phyloP scores from a whole-genome alignment of 2,329 filamentous ascomycete species.

The Hymenoscyphus fructigenus region DNA sequence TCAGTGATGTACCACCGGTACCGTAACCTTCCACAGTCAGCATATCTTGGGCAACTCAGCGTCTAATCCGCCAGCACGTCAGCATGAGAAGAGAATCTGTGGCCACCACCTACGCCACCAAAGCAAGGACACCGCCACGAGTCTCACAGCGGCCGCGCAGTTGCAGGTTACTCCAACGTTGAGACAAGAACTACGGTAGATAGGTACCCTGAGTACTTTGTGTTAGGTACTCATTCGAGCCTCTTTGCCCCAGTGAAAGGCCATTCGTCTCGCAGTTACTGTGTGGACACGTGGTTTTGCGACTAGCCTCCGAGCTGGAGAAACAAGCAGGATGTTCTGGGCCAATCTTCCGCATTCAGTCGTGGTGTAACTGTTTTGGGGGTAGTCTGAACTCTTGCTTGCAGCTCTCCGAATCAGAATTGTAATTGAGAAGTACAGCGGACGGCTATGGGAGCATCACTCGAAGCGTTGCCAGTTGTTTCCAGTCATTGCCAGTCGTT shows the following conservation, averaged over 20 bases:
- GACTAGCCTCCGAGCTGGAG: neutral
- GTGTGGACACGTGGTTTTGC: neutral
- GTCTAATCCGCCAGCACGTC: conserved; percentile 4
- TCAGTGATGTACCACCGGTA: conserved; percentile 2
- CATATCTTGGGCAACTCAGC: conserved; percentile 3
- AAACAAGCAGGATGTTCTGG: conserved; percentile 1
- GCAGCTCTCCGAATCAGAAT: neutral
- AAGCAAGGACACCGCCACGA: conserved; percentile 1
- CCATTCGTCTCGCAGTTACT: neutral
- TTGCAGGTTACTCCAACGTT: conserved; percentile 1
- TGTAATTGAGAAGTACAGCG: neutral
- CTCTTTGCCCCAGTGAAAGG: neutral
- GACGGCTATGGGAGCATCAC: neutral
- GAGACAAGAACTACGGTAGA: conserved; percentile 1
- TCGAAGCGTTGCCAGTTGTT: conserved; percentile 1
- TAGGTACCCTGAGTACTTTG: neutral
- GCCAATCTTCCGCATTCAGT: neutral
- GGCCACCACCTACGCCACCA: neutral
- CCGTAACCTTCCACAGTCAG: conserved; percentile 1
- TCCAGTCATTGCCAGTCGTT: neutral
- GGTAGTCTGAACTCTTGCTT: conserved; percentile 1
- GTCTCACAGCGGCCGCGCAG: conserved; percentile 1
- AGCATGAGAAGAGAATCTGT: neutral
- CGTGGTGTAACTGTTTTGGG: neutral
- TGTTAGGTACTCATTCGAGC: neutral